phyloP scores from a whole-genome alignment of 2,329 filamentous ascomycete species.

The Colletotrichum scovillei region DNA sequence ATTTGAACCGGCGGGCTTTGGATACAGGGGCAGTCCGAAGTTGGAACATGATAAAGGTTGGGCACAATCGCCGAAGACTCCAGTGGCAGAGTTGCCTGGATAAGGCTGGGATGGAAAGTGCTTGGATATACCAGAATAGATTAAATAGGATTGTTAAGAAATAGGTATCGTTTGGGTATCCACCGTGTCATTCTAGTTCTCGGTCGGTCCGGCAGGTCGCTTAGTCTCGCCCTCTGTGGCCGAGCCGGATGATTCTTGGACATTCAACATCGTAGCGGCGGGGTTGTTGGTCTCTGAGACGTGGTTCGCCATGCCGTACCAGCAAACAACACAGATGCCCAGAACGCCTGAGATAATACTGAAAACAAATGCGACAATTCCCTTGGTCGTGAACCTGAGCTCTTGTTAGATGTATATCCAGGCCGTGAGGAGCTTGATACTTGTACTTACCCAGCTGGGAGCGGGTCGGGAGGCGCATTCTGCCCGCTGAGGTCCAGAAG shows the following conservation, averaged over 20 bases:
- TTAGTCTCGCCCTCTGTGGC: too few relatives aligned
- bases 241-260: too few relatives aligned
- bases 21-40: background rate
- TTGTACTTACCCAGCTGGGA: slow-evolving; percentile 70
- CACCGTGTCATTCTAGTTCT: slow-evolving; percentile 44
- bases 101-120: background rate
- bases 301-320: slow-evolving; percentile 67
- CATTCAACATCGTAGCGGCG: too few relatives aligned
- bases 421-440: slow-evolving; percentile 30
- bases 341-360: slow-evolving; percentile 75
- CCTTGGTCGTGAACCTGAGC: slow-evolving; percentile 71
- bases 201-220: too few relatives aligned
- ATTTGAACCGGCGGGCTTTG: background rate
- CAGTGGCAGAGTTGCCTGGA: background rate
- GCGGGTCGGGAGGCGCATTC: slow-evolving; percentile 61
- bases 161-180: background rate
- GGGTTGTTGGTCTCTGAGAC: too few relatives aligned
- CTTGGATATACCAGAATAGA: background rate
- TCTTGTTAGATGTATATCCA: background rate
- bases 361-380: slow-evolving; percentile 80
- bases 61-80: background rate
- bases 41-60: background rate
- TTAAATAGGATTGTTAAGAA: background rate
- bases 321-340: slow-evolving; percentile 74
- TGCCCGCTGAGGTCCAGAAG: slow-evolving; percentile 72